Evolutionary conservation across 768 basidiomycete genomes (phyloP).

Genomic region (Dentipellis sp.): DNA sequence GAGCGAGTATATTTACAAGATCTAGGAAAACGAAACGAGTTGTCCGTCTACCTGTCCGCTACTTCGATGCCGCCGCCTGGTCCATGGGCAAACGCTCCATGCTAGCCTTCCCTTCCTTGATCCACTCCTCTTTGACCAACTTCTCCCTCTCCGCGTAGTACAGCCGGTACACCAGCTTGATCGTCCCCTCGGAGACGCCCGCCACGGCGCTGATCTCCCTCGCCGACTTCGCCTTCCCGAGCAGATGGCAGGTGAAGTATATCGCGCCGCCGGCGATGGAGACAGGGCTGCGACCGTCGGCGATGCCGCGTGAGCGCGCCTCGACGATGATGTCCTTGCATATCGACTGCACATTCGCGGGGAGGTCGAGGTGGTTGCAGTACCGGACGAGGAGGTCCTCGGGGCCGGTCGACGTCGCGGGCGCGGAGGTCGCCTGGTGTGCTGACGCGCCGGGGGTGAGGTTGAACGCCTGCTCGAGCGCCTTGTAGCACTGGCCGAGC

Average conservation of each 20-base stretch:
- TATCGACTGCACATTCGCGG: constrained; percentile 73
- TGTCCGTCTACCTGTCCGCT: background rate
- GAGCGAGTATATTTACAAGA: too few species aligned
- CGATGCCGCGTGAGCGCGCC: constrained; percentile 77
- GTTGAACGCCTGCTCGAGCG: constrained; percentile 83
- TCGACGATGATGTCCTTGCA: constrained; percentile 76
- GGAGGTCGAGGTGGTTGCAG: constrained; percentile 86
- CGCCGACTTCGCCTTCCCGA: constrained; percentile 65
- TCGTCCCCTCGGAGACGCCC: constrained; percentile 92
- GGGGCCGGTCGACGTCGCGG: constrained; percentile 51
- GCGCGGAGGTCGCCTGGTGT: constrained; percentile 20
- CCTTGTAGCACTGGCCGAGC: constrained; percentile 88
- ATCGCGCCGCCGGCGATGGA: constrained; percentile 99
- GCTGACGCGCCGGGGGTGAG: constrained; percentile 74
- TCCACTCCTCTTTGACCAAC: constrained; percentile 80
- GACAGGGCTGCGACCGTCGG: constrained; percentile 89
- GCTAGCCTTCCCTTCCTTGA: constrained; percentile 67
- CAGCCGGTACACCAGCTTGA: constrained; percentile 79
- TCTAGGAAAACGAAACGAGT: too few species aligned
- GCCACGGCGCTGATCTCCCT: constrained; percentile 87
- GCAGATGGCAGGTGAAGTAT: constrained; percentile 80
- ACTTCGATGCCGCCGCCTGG: background rate
- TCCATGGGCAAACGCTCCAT: constrained; percentile 29
- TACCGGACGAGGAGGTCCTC: constrained; percentile 88
- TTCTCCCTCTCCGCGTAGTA: constrained; percentile 69